These are phyloP conservation scores for Vaccinium corymbosum DNA, from an alignment of 148 eudicot species.

Conservation along the genomic window DNA sequence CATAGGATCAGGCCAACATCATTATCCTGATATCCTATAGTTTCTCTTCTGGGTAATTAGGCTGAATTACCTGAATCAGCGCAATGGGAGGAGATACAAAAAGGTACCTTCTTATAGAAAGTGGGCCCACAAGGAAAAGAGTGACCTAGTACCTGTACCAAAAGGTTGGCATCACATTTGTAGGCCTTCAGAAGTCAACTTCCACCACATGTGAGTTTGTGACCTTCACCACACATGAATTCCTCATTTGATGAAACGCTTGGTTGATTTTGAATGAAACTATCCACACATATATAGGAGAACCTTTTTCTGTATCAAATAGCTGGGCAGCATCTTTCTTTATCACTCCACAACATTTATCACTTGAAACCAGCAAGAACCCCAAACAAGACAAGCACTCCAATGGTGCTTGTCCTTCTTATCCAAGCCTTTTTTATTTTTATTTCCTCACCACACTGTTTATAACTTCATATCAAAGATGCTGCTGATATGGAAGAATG, in stretches of 20 bases:
- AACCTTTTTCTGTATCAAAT: neutral
- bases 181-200: neutral
- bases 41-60: neutral
- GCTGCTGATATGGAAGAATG: neutral
- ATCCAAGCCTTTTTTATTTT: neutral
- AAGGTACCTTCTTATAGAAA: neutral
- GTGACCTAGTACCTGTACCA: neutral
- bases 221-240: neutral
- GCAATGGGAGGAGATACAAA: neutral
- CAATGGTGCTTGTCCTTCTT: neutral
- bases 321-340: neutral
- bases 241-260: neutral
- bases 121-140: neutral
- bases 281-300: too few relatives aligned
- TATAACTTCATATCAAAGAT: neutral
- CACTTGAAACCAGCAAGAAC: neutral
- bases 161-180: neutral
- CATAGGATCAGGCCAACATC: neutral
- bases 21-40: neutral
- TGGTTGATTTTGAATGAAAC: neutral
- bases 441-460: neutral
- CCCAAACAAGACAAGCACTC: neutral
- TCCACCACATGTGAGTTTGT: neutral
- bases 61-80: neutral
- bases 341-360: neutral